These are phyloP conservation scores for Dorcoceras hygrometricum DNA, from an alignment of 257 asterid genomes.

Conservation along the genomic window DNA sequence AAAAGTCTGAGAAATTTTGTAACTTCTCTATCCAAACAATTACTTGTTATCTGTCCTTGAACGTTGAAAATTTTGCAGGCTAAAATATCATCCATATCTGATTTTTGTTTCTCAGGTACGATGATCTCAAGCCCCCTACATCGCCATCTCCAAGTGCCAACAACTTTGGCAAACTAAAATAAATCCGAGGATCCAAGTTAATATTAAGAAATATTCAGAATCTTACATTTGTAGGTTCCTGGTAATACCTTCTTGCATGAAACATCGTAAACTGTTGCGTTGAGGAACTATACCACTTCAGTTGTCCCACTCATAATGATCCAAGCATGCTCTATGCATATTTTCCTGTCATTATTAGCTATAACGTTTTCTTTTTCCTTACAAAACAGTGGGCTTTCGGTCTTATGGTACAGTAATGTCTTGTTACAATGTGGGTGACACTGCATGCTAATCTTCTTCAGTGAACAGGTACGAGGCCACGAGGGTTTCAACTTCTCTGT, in stretches of 20 bases:
- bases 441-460: too few relatives aligned
- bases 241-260: background rate
- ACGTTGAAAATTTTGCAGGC: background rate
- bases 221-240: conserved; percentile 16
- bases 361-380: too few relatives aligned
- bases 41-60: background rate
- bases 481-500: too few relatives aligned
- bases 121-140: conserved; percentile 52
- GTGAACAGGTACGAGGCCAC: too few relatives aligned
- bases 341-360: too few relatives aligned
- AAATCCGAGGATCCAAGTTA: conserved; percentile 22
- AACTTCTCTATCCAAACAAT: background rate
- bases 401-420: too few relatives aligned
- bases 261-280: background rate
- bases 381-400: too few relatives aligned
- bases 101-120: conserved; percentile 36
- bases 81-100: conserved; percentile 6
- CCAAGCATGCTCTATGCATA: too few relatives aligned
- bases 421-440: too few relatives aligned
- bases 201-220: conserved; percentile 19
- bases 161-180: conserved; percentile 27
- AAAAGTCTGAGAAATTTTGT: too few relatives aligned
- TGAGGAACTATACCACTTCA: background rate
- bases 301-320: too few relatives aligned
- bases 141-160: conserved; percentile 55